A percentile compares a stretch with the other conserved stretches of the same genome.
phyloP scores from a whole-genome alignment of 495 filamentous ascomycete species.

The Penicillium argentinense region DNA sequence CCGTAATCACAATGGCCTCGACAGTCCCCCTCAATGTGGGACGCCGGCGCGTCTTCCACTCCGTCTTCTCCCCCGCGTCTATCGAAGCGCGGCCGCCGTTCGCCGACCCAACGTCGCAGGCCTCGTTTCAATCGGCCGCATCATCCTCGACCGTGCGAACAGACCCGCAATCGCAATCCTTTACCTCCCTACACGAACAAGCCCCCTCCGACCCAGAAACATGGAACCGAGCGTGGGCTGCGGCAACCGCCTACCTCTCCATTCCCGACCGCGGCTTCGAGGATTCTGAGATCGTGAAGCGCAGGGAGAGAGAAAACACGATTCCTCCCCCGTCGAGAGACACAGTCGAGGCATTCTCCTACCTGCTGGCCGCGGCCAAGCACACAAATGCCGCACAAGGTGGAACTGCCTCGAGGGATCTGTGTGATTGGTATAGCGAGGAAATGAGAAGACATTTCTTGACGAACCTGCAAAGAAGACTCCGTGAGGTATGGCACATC shows the following conservation, averaged over 20 bases:
- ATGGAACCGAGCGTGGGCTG: constrained; percentile 70
- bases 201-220: constrained; percentile 50
- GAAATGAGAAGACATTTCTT: constrained; percentile 54
- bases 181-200: constrained; percentile 4
- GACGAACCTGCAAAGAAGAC: constrained; percentile 35
- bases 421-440: constrained; percentile 54
- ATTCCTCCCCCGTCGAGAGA: constrained; percentile 33
- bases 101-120: constrained; percentile 16
- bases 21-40: constrained; percentile 31
- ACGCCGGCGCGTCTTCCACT: constrained; percentile 48
- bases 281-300: too few relatives aligned
- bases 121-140: constrained; percentile 18
- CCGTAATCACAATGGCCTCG: constrained; percentile 22
- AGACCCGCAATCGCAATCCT: constrained; percentile 16
- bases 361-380: constrained; percentile 35
- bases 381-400: constrained; percentile 1
- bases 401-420: constrained; percentile 14
- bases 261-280: constrained; percentile 47
- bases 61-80: constrained; percentile 52
- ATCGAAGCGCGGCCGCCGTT: constrained; percentile 25
- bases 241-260: constrained; percentile 60
- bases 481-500: constrained; percentile 35
- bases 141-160: constrained; percentile 20
- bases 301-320: too few relatives aligned
- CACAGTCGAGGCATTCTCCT: constrained; percentile 36